Conservation (phyloP, 1,284 basidiomycete genomes). For the Boletus smithii region DNA sequence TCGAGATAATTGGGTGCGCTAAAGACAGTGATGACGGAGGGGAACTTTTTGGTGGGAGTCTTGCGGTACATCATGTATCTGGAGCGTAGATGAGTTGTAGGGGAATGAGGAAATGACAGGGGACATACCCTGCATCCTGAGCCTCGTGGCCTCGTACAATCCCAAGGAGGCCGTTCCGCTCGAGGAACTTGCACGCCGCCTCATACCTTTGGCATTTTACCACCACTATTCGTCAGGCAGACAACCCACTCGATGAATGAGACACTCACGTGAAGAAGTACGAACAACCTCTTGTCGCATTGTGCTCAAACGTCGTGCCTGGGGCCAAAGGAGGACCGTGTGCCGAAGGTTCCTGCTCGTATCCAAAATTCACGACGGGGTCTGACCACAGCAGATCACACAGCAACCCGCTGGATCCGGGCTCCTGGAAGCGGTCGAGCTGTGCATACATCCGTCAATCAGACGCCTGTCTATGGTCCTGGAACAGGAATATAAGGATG, state of each 20-base stretch:
- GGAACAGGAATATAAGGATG: neutral
- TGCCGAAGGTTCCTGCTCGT: conserved; percentile 45
- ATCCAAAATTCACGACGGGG: conserved; percentile 78
- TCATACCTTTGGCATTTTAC: conserved; percentile 60
- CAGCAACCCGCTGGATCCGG: conserved; percentile 87
- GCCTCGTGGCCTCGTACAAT: conserved; percentile 98
- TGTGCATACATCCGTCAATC: conserved; percentile 23
- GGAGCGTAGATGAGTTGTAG: conserved; percentile 15
- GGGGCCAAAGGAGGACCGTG: conserved; percentile 28
- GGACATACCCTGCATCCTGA: conserved; percentile 85
- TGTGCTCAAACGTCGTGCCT: conserved; percentile 74
- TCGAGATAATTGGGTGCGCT: conserved; percentile 86
- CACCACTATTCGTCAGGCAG: conserved; percentile 1
- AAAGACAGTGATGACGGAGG: conserved; percentile 88
- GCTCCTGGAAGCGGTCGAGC: conserved; percentile 94
- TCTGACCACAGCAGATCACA: conserved; percentile 97
- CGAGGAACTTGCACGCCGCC: conserved; percentile 92
- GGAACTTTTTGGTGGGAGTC: conserved; percentile 47
- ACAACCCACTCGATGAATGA: neutral
- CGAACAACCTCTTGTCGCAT: conserved; percentile 89
- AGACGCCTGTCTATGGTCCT: neutral
- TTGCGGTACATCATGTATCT: conserved; percentile 66
- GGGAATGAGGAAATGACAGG: neutral
- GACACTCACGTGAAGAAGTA: conserved; percentile 86
- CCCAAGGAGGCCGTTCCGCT: conserved; percentile 87